These are phyloP conservation scores for Apiospora hydei DNA, from an alignment of 2,329 filamentous ascomycete genomes.

Conservation along the genomic window DNA sequence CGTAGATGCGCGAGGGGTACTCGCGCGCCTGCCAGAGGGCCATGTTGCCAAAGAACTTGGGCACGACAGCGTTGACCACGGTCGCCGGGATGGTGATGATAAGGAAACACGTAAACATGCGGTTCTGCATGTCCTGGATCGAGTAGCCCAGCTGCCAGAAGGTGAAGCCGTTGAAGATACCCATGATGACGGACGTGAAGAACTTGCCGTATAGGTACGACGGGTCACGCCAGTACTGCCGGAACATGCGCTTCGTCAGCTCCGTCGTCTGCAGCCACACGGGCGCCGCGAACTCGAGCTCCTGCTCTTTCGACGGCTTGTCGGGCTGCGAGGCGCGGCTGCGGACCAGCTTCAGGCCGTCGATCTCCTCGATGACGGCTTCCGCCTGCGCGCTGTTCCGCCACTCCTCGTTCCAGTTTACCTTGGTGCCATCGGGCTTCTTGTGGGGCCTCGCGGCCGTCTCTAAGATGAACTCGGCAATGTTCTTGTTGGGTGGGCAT, in stretches of 20 bases:
- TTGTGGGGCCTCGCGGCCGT: constrained; percentile 47
- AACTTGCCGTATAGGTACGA: constrained; percentile 81
- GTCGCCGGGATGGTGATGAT: constrained; percentile 72
- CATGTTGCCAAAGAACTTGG: constrained; percentile 80
- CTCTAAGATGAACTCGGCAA: constrained; percentile 58
- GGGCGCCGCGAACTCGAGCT: constrained; percentile 71
- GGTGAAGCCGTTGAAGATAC: constrained; percentile 82
- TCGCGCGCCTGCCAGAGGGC: constrained; percentile 77
- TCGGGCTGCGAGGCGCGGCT: constrained; percentile 32
- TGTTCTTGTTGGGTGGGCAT: constrained; percentile 64
- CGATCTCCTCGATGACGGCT: constrained; percentile 68
- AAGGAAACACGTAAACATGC: constrained; percentile 77
- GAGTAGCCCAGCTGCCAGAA: constrained; percentile 74
- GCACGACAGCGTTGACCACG: constrained; percentile 75
- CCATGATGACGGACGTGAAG: constrained; percentile 74
- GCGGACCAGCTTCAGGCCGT: constrained; percentile 57
- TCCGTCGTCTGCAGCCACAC: constrained; percentile 67
- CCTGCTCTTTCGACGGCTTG: constrained; percentile 52
- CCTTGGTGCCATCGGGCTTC: constrained; percentile 45
- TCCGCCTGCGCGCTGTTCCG: constrained; percentile 67
- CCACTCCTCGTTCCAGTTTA: constrained; percentile 83
- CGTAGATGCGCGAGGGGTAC: constrained; percentile 77
- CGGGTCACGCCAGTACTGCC: constrained; percentile 78
- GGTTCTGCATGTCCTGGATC: constrained; percentile 75
- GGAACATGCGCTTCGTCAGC: constrained; percentile 74